A percentile compares a stretch with the other conserved stretches of the same genome.
phyloP scores from a whole-genome alignment of 73 alveolate species.

The Urostyla sp. region DNA sequence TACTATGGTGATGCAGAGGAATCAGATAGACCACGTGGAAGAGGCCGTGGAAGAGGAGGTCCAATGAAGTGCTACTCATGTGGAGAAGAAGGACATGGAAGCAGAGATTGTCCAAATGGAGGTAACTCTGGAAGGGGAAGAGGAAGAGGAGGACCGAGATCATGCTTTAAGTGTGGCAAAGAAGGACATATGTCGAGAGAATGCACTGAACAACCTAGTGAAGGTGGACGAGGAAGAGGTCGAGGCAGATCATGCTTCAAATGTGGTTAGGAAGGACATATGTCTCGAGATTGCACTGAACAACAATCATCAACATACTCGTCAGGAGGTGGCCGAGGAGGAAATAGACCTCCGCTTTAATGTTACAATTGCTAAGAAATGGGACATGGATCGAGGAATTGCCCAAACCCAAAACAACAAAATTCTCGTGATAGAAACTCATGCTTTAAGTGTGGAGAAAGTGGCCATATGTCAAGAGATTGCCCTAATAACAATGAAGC shows the following conservation, averaged over 20 bases:
- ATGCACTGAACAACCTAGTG: slow-evolving; percentile 21
- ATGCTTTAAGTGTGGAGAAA: slow-evolving; percentile 49
- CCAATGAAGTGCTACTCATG: slow-evolving; percentile 75
- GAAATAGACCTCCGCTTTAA: slow-evolving; percentile 7
- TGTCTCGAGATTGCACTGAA: slow-evolving; percentile 81
- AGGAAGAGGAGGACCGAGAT: slow-evolving; percentile 22
- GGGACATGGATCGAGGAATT: slow-evolving; percentile 29
- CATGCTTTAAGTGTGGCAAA: slow-evolving; percentile 12
- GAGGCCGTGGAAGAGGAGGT: slow-evolving; percentile 33
- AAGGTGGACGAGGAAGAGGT: slow-evolving; percentile 19
- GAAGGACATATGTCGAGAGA: slow-evolving; percentile 43
- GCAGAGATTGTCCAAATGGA: slow-evolving; percentile 76
- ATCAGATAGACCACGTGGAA: slow-evolving; percentile 6
- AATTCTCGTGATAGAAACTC: slow-evolving; percentile 2
- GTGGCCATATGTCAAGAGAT: slow-evolving; percentile 59
- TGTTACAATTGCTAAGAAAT: slow-evolving; percentile 20
- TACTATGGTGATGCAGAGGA: no score
- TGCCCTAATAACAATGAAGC: slow-evolving; percentile 26
- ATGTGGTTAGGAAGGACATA: slow-evolving; percentile 77
- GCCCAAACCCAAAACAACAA: slow-evolving; percentile 9
- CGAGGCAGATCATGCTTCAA: slow-evolving; percentile 67
- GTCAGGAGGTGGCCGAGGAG: slow-evolving; percentile 8
- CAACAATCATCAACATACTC: slow-evolving; percentile 16
- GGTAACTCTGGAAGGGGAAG: slow-evolving; percentile 39
- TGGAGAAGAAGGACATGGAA: slow-evolving; percentile 73